phyloP scores from a whole-genome alignment of 2,329 filamentous ascomycete species.

The Aspergillus thermomutatus region DNA sequence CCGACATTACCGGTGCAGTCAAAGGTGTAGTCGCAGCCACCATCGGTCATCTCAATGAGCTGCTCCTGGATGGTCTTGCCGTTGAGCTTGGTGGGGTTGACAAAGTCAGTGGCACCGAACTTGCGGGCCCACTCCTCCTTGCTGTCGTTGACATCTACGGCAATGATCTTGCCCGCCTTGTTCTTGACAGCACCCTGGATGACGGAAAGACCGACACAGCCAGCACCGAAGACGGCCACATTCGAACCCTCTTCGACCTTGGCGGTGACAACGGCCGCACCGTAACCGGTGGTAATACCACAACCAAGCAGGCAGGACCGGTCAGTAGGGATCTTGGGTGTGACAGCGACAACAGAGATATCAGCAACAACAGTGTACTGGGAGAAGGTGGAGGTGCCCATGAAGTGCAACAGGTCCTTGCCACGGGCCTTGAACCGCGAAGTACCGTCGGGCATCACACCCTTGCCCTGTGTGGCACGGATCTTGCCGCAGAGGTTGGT shows the following conservation, averaged over 20 bases:
- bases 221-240: conserved; percentile 89
- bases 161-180: conserved; percentile 63
- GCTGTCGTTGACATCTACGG: conserved; percentile 74
- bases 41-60: conserved; percentile 95
- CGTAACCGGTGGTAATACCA: conserved; percentile 98
- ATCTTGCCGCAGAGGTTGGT: conserved; percentile 99
- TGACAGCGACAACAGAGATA: conserved; percentile 94
- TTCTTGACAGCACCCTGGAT: conserved; percentile 90
- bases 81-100: conserved; percentile 81
- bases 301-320: conserved; percentile 93
- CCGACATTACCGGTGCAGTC: conserved; percentile 97
- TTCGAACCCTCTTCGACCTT: conserved; percentile 86
- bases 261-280: conserved; percentile 89
- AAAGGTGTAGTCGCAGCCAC: conserved; percentile 97
- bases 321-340: conserved; percentile 88
- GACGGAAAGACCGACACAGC: conserved; percentile 91
- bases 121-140: conserved; percentile 93
- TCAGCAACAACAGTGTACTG: conserved; percentile 99
- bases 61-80: conserved; percentile 81
- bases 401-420: conserved; percentile 95
- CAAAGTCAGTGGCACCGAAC: conserved; percentile 95
- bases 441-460: conserved; percentile 96
- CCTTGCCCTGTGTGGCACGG: conserved; percentile 89
- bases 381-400: conserved; percentile 98
- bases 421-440: conserved; percentile 92